These are phyloP conservation scores for Xenoacremonium recifei DNA, from an alignment of 2,329 filamentous ascomycete species.

Conservation along the genomic window DNA sequence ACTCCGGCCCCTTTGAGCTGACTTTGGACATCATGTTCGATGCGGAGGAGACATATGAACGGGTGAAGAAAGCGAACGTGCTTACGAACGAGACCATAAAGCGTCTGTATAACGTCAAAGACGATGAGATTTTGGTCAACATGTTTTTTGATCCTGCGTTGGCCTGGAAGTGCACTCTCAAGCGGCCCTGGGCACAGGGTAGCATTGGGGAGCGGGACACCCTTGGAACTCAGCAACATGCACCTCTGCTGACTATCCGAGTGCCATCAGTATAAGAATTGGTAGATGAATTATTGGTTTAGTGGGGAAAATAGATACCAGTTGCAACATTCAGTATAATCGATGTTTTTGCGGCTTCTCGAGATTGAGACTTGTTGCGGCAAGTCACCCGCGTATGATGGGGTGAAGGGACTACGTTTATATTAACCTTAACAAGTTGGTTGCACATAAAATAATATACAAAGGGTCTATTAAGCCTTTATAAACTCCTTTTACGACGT, in stretches of 20 bases:
- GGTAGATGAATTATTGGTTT: no score
- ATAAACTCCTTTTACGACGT: no score
- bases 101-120: conserved; percentile 26
- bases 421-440: no score
- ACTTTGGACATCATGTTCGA: conserved; percentile 52
- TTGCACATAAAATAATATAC: no score
- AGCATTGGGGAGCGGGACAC: conserved; percentile 36
- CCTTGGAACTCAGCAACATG: conserved; percentile 38
- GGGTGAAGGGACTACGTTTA: no score
- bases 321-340: no score
- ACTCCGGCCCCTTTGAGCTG: conserved; percentile 49
- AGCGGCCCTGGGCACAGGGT: conserved; percentile 32
- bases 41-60: conserved; percentile 29
- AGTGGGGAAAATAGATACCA: no score
- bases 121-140: conserved; percentile 29
- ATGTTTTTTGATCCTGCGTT: conserved; percentile 42
- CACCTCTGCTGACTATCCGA: conserved; percentile 27
- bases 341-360: no score
- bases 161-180: conserved; percentile 46
- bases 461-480: no score
- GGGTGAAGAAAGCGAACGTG: conserved; percentile 34
- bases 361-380: no score
- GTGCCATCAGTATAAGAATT: no score
- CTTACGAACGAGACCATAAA: conserved; percentile 35
- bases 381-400: no score